These are phyloP conservation scores for Hypoxylon crocopeplum DNA, from an alignment of 495 filamentous ascomycete species.

Conservation along the genomic window DNA sequence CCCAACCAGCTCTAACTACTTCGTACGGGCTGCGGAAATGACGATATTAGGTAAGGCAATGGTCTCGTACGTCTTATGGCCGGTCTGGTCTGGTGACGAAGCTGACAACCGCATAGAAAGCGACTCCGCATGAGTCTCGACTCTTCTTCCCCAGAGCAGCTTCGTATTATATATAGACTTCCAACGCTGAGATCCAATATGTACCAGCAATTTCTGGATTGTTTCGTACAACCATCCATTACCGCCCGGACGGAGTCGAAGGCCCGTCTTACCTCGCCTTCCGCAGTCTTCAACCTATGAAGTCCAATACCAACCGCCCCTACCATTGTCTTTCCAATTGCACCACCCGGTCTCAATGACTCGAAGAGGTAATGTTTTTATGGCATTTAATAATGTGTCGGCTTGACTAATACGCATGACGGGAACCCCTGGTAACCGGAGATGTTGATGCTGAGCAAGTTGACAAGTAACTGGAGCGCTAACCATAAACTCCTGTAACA, in stretches of 20 bases:
- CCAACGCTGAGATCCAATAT: too few relatives aligned
- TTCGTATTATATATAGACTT: not conserved
- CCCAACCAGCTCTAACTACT: not conserved
- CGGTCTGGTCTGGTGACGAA: not conserved
- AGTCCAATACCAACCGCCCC: constrained; percentile 18
- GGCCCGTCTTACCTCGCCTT: constrained; percentile 39
- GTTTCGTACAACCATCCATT: constrained; percentile 12
- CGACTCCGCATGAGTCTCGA: not conserved
- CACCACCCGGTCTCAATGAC: too few relatives aligned
- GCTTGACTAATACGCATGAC: constrained; percentile 15
- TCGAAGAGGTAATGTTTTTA: not conserved
- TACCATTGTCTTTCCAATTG: too few relatives aligned
- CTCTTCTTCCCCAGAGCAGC: not conserved
- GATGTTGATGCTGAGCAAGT: not conserved
- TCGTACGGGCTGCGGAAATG: constrained; percentile 3
- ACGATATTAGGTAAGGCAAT: not conserved
- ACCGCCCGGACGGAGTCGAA: constrained; percentile 34
- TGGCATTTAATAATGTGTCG: constrained; percentile 2
- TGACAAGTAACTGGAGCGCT: constrained; percentile 2
- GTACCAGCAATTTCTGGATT: constrained; percentile 3
- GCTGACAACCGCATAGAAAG: not conserved
- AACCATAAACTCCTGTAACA: not conserved
- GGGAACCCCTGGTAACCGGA: not conserved
- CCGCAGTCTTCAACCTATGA: not conserved
- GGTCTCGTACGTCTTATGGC: not conserved